Evolutionary conservation across 805 yeast species (phyloP), one percentile per base, ranked within the genome.

Genomic region (Starmerella kuoi): DNA sequence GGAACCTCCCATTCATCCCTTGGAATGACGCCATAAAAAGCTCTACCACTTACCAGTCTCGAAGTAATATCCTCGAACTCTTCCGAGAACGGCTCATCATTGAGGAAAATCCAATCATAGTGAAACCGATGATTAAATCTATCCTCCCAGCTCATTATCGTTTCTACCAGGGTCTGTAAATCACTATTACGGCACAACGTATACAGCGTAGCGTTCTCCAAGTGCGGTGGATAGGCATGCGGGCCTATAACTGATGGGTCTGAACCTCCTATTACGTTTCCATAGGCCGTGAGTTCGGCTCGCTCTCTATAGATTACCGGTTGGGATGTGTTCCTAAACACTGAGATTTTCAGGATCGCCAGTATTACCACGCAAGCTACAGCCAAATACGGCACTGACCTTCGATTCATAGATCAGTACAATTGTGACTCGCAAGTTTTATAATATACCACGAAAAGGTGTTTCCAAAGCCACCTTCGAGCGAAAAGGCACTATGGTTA

Each of bases 111-210:
- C 78, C 93, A 91, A 0, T 95, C 96, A 57, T 91, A 91, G 52
- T 80, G 73, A 60, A 69, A 91, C 94, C 95, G 85, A 55, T 87
- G 91, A 59, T 88, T 88, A 64, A 87, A 88, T 59, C 80, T 94
- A 19, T 82, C 67, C 58, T 88, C 97, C 45, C 88, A 55, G 2
- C 87, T 75, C 24, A 65, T 61, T 70, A 88, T 76, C 2, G 91
- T 77, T 42, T 70, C 66, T 2, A 81, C 55, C 1, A 85, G 94
- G n/a, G 82, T 93, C 3, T 74, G 70, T 1, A 85, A 45, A 55
- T 88, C 97, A 3, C 73, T 64, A 57, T 88, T 86, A 47, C 95
- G 65, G 0, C 94, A 85, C 38, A 88, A 63, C 58, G 87, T 78
- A 20, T 87, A 84, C 50, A 88, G 70, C 1, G 88, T 80, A 0